Base-by-base conservation (phyloP, 108 stramenopile species). In the Schizochytrium sp. region DNA sequence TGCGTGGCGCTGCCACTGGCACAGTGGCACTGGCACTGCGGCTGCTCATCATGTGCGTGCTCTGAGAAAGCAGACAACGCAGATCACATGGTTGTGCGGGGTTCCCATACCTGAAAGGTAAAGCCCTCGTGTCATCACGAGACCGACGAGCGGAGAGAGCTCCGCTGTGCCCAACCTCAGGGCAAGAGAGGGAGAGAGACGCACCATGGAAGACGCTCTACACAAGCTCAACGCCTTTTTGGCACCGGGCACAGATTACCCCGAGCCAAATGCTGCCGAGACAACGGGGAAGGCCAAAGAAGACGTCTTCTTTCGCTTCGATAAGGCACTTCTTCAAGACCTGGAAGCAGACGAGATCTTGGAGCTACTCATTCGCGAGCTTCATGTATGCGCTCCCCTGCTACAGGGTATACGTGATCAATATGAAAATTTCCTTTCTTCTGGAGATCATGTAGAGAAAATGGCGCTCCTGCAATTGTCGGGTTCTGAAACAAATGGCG, bases 221-320 rank as follows among this genome's bases (percentile, higher is more conserved):
- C 71, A 88, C 71, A 43, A 60, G 21, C 88, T 63, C 44, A 88
- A 88, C 45, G 71, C 88, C 21, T 71, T 88, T 60, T 29, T 63
- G 8, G 60, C n/a, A n/a, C 71, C 71, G 1, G 88, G n/a, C 21
- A 18, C 41, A 60, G 88, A 88, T 4, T 43, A 60, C 23, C 55
- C 55, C 8, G 55, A 57, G 14, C 34, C 34, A 34, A 6, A 45
- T n/a, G 44, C 60, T 43, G 44, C 44, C 3, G 60, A 63, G 21
- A 18, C 14, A 14, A 18, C 25, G 34, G 41, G 25, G 21, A 69
- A 69, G 21, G 41, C 0, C 63, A 69, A 69, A 14, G 25, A 69
- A 0, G 25, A 18, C 41, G 25, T 23, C 4, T 69, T 23, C 63
- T 69, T 69, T 0, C 63, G 63, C 25, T 10, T 69, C 41, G 41